Conservation (phyloP, 2,329 filamentous ascomycete species). For the Colletotrichum sp. region DNA sequence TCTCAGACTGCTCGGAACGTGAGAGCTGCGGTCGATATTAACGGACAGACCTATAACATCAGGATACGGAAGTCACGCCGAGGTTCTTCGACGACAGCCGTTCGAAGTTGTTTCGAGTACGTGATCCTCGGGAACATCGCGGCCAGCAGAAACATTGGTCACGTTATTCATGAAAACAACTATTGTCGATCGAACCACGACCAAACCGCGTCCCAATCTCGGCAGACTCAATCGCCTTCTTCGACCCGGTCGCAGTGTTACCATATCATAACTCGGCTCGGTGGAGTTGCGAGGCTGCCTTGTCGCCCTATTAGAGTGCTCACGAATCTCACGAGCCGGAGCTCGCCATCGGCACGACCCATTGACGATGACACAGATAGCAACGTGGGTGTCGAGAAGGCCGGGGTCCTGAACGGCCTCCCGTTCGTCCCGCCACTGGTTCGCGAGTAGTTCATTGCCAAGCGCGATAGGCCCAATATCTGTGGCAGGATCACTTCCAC, state of each 20-base stretch:
- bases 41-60: background rate
- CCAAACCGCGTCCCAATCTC: conserved; percentile 1
- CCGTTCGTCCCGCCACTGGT: background rate
- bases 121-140: background rate
- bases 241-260: background rate
- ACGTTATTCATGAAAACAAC: background rate
- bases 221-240: background rate
- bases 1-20: background rate
- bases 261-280: background rate
- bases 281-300: background rate
- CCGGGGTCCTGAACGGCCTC: conserved; percentile 13
- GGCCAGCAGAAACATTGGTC: background rate
- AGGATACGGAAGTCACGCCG: conserved; percentile 5
- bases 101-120: background rate
- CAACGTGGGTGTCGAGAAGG: background rate
- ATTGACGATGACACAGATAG: conserved; percentile 9
- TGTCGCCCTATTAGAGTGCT: background rate
- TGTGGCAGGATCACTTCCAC: conserved; percentile 1
- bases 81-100: background rate
- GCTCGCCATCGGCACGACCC: conserved; percentile 18
- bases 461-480: conserved; percentile 14
- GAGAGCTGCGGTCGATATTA: background rate
- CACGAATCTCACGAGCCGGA: conserved; percentile 9
- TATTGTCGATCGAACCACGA: conserved; percentile 2
- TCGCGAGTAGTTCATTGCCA: conserved; percentile 7